These are phyloP conservation scores for Pezicula rhizophila DNA, from an alignment of 2,329 filamentous ascomycete genomes.

Conservation along the genomic window DNA sequence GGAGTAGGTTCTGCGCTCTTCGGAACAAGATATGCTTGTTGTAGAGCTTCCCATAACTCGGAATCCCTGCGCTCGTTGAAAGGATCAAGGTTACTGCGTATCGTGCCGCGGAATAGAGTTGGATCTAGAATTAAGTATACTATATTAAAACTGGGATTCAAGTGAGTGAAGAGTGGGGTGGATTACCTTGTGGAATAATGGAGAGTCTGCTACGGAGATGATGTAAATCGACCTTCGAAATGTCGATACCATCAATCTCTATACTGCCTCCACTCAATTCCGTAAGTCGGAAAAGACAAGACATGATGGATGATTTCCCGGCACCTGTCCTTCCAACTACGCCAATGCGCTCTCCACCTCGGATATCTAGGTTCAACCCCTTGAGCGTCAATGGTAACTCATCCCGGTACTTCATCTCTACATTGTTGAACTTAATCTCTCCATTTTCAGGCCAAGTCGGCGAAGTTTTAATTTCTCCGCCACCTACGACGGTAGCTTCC, in stretches of 20 bases:
- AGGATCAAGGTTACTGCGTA: constrained; percentile 74
- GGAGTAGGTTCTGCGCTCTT: constrained; percentile 31
- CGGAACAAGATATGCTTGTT: constrained; percentile 67
- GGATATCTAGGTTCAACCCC: constrained; percentile 65
- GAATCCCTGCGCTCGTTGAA: constrained; percentile 74
- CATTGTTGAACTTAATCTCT: constrained; percentile 69
- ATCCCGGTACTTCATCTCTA: constrained; percentile 72
- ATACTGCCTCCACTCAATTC: constrained; percentile 59
- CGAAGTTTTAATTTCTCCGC: constrained; percentile 45
- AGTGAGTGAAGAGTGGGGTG: too few relatives aligned
- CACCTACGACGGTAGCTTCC: constrained; percentile 49
- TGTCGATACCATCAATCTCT: constrained; percentile 61
- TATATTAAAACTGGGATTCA: neutral
- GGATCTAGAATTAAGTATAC: constrained; percentile 45
- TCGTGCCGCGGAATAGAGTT: constrained; percentile 74
- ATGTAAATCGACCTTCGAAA: constrained; percentile 66
- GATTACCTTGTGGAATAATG: constrained; percentile 64
- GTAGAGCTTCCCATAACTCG: constrained; percentile 70
- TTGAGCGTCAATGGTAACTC: constrained; percentile 68
- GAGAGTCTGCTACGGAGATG: constrained; percentile 70
- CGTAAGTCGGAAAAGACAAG: constrained; percentile 70
- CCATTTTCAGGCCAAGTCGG: constrained; percentile 76
- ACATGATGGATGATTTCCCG: constrained; percentile 81
- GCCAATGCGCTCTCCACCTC: constrained; percentile 71
- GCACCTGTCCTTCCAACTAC: constrained; percentile 81